Conservation (phyloP, 345 rosid species). For the Citrus medica region DNA sequence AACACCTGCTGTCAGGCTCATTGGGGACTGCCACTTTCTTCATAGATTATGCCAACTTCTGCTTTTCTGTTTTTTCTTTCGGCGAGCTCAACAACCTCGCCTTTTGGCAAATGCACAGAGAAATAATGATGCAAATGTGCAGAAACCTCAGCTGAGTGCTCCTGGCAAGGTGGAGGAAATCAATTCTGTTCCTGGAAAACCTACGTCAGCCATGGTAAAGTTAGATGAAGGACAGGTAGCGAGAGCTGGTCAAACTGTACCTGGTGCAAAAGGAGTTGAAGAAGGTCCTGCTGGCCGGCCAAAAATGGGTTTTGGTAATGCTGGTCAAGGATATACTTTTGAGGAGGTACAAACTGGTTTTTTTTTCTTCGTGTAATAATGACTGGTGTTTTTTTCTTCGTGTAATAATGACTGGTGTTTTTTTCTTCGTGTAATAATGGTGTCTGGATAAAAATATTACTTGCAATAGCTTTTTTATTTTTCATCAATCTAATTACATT, state of each 20-base stretch:
- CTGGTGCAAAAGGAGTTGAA: slow-evolving; percentile 81
- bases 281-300: slow-evolving; percentile 71
- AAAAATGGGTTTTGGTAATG: slow-evolving; percentile 92
- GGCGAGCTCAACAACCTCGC: slow-evolving; percentile 67
- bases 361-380: too few relatives aligned
- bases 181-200: slow-evolving; percentile 58
- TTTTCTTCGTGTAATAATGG: not conserved
- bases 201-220: slow-evolving; percentile 50
- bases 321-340: slow-evolving; percentile 98
- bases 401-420: not conserved
- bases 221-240: slow-evolving; percentile 71
- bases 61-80: slow-evolving; percentile 90
- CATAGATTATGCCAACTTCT: slow-evolving; percentile 95
- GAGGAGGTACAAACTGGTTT: slow-evolving; percentile 64
- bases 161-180: slow-evolving; percentile 79
- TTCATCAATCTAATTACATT: not conserved
- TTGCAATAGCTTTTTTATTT: not conserved
- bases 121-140: slow-evolving; percentile 61
- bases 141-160: slow-evolving; percentile 70
- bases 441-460: not conserved
- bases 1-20: slow-evolving; percentile 99
- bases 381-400: too few relatives aligned
- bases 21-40: slow-evolving; percentile 99
- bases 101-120: slow-evolving; percentile 47
- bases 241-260: slow-evolving; percentile 55